Conservation (phyloP, 306 rosid genomes). For the Dalbergia oliveri region DNA sequence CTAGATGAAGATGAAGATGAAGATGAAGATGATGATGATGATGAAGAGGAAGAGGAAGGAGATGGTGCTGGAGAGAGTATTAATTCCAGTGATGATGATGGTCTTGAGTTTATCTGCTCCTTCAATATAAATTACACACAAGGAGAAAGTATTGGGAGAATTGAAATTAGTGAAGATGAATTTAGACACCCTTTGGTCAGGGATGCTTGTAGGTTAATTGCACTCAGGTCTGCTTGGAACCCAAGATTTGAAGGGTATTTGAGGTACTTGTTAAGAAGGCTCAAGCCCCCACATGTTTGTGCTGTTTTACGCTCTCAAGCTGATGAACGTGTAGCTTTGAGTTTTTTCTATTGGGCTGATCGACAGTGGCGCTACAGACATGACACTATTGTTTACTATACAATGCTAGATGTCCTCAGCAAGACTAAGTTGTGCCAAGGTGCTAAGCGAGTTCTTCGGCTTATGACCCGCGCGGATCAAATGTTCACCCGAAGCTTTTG, state of each 20-base stretch:
- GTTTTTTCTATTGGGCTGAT: conserved; percentile 88
- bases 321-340: conserved; percentile 83
- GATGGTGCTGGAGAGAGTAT: conserved; percentile 46
- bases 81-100: conserved; percentile 41
- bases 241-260: conserved; percentile 68
- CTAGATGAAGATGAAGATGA: conserved; percentile 33
- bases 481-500: conserved; percentile 71
- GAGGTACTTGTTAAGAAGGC: conserved; percentile 77
- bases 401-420: conserved; percentile 81
- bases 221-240: conserved; percentile 78
- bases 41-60: conserved; percentile 39
- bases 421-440: conserved; percentile 91
- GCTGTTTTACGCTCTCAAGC: conserved; percentile 76
- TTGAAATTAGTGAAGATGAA: conserved; percentile 67
- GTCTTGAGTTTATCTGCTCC: conserved; percentile 52
- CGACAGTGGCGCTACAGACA: conserved; percentile 86
- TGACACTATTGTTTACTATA: conserved; percentile 62
- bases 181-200: conserved; percentile 78
- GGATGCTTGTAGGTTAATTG: conserved; percentile 70
- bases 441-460: conserved; percentile 74
- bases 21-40: conserved; percentile 40
- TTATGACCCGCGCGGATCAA: conserved; percentile 72
- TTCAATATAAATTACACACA: conserved; percentile 37
- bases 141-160: conserved; percentile 48
- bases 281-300: conserved; percentile 81